These are phyloP conservation scores for Pichia sp. DNA, from an alignment of 1,139 yeast species.

Conservation along the genomic window DNA sequence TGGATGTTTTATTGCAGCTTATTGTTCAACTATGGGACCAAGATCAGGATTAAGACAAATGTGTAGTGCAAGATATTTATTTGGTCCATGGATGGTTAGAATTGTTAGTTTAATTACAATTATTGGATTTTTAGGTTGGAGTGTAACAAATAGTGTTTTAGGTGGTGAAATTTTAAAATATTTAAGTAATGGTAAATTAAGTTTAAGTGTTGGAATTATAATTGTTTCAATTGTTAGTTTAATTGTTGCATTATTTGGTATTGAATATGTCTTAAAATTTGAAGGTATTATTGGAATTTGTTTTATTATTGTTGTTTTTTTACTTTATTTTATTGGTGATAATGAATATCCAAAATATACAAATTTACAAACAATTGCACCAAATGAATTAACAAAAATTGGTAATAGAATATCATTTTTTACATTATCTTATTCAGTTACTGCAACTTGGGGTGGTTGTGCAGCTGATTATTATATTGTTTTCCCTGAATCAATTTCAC, in stretches of 20 bases:
- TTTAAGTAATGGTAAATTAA: slow-evolving; percentile 55
- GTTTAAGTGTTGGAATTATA: slow-evolving; percentile 67
- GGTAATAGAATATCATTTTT: slow-evolving; percentile 75
- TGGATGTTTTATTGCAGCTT: slow-evolving; percentile 74
- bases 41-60: slow-evolving; percentile 81
- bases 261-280: slow-evolving; percentile 58
- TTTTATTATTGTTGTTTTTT: slow-evolving; percentile 58
- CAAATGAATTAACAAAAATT: slow-evolving; percentile 33
- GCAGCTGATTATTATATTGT: slow-evolving; percentile 82
- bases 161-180: slow-evolving; percentile 78
- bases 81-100: slow-evolving; percentile 81
- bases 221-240: slow-evolving; percentile 62
- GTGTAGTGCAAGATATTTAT: slow-evolving; percentile 72
- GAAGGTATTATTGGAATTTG: slow-evolving; percentile 69
- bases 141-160: slow-evolving; percentile 74
- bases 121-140: slow-evolving; percentile 81
- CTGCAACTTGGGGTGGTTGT: slow-evolving; percentile 87
- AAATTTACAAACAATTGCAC: slow-evolving; percentile 35
- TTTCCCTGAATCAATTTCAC: slow-evolving; percentile 70
- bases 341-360: slow-evolving; percentile 39
- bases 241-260: slow-evolving; percentile 68
- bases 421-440: slow-evolving; percentile 68
- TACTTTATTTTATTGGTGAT: slow-evolving; percentile 65
- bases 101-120: slow-evolving; percentile 63
- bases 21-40: slow-evolving; percentile 82